phyloP scores from a whole-genome alignment of 129 eudicot species.

The Lactuca saligna region DNA sequence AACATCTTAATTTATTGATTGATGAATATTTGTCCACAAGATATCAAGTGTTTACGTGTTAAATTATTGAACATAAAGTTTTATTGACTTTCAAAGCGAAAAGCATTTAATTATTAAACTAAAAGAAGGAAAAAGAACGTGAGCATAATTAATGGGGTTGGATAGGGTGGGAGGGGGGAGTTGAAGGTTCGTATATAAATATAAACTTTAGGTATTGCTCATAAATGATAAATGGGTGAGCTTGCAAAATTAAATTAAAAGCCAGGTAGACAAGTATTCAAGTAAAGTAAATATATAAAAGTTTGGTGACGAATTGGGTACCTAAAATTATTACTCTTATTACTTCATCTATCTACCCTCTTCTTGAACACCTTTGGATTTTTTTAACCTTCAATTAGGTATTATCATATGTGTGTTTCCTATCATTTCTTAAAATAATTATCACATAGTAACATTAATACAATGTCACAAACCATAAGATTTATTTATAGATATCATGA shows the following conservation, averaged over 20 bases:
- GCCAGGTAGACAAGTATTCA: conserved; percentile 10
- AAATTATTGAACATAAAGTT: neutral
- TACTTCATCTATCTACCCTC: conserved; percentile 33
- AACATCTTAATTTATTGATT: neutral
- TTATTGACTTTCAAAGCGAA: conserved; percentile 8
- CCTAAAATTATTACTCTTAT: conserved; percentile 26
- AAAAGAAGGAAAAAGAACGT: conserved; percentile 9
- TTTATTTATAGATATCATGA: neutral
- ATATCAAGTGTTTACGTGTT: neutral
- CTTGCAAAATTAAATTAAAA: conserved; percentile 24
- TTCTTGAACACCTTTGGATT: neutral
- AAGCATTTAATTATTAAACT: neutral
- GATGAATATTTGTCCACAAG: too few species aligned
- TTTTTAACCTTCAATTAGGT: conserved; percentile 7
- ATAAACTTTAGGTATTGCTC: conserved; percentile 13
- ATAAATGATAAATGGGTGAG: conserved; percentile 45
- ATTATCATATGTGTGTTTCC: neutral
- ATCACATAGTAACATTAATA: neutral
- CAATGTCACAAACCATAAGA: neutral
- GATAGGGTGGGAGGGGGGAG: conserved; percentile 17
- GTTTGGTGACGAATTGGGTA: conserved; percentile 37
- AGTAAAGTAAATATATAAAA: conserved; percentile 8
- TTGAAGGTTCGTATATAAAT: conserved; percentile 8
- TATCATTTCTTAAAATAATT: neutral
- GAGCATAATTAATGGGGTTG: conserved; percentile 31